Evolutionary conservation across 2,329 filamentous ascomycete species (phyloP).

Genomic region (Paramyrothecium sp.): DNA sequence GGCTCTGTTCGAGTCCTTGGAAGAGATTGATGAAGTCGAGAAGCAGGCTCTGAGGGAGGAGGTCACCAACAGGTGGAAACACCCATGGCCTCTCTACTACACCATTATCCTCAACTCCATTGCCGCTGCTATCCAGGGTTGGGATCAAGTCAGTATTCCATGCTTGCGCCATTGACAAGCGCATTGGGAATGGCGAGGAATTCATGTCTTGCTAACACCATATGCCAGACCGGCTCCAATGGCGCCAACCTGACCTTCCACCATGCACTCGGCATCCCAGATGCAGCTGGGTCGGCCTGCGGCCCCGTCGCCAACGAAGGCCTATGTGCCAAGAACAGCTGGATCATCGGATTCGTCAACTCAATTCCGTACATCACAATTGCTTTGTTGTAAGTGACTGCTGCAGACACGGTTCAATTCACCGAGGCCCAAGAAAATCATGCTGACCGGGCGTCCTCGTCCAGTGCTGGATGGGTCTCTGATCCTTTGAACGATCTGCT

Average conservation of each 20-base stretch:
- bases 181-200: neutral
- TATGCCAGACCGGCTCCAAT: conserved; percentile 36
- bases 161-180: neutral
- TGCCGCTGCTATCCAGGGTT: conserved; percentile 51
- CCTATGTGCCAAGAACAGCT: conserved; percentile 45
- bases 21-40: conserved; percentile 42
- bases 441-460: no score
- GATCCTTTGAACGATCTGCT: conserved; percentile 58
- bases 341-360: conserved; percentile 63
- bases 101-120: conserved; percentile 50
- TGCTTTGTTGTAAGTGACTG: conserved; percentile 35
- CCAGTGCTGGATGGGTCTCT: conserved; percentile 57
- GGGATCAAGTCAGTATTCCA: conserved; percentile 32
- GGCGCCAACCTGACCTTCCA: conserved; percentile 48
- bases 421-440: neutral
- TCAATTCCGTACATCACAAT: conserved; percentile 42
- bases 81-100: conserved; percentile 47
- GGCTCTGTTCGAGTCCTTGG: conserved; percentile 43
- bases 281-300: conserved; percentile 24
- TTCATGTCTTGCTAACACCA: neutral
- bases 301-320: conserved; percentile 32
- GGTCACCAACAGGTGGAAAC: conserved; percentile 46
- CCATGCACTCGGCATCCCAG: conserved; percentile 39
- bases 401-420: neutral
- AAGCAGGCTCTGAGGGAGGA: conserved; percentile 39